These are phyloP conservation scores for Phlebiopsis gigantea DNA, from an alignment of 768 basidiomycete species.

Conservation along the genomic window DNA sequence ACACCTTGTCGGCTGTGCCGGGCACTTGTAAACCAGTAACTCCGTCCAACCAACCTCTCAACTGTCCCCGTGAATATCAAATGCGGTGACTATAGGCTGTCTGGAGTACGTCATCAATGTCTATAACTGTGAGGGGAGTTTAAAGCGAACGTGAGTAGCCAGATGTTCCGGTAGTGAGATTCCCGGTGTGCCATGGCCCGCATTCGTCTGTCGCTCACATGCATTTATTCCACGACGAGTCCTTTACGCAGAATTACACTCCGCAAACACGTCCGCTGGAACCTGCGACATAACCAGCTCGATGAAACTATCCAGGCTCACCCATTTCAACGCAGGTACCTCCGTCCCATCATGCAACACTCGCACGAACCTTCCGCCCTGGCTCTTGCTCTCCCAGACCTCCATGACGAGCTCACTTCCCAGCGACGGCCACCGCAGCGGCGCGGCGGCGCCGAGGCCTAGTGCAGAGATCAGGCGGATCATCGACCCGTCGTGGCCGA, in stretches of 20 bases:
- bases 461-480: slow-evolving; percentile 33
- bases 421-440: slow-evolving; percentile 42
- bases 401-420: slow-evolving; percentile 44
- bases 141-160: too few relatives aligned
- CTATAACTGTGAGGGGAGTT: too few relatives aligned
- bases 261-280: slow-evolving; percentile 28
- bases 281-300: slow-evolving; percentile 28
- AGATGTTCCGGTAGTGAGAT: too few relatives aligned
- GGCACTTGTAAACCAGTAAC: too few relatives aligned
- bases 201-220: background rate
- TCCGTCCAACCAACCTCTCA: too few relatives aligned
- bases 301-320: slow-evolving; percentile 31
- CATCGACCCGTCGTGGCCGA: slow-evolving; percentile 47
- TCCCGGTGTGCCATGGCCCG: too few relatives aligned
- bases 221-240: background rate
- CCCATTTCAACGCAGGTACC: slow-evolving; percentile 33
- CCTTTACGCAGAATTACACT: slow-evolving; percentile 16
- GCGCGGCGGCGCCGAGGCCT: slow-evolving; percentile 29
- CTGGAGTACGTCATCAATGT: too few relatives aligned
- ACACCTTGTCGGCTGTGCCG: too few relatives aligned
- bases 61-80: too few relatives aligned
- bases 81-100: too few relatives aligned
- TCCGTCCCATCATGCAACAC: slow-evolving; percentile 41
- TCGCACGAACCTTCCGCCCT: slow-evolving; percentile 30
- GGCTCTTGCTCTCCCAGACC: slow-evolving; percentile 37